Evolutionary conservation across 1,139 yeast genomes (phyloP), one percentile per base, ranked within the genome.

Genomic region (Candida sanyaensis): DNA sequence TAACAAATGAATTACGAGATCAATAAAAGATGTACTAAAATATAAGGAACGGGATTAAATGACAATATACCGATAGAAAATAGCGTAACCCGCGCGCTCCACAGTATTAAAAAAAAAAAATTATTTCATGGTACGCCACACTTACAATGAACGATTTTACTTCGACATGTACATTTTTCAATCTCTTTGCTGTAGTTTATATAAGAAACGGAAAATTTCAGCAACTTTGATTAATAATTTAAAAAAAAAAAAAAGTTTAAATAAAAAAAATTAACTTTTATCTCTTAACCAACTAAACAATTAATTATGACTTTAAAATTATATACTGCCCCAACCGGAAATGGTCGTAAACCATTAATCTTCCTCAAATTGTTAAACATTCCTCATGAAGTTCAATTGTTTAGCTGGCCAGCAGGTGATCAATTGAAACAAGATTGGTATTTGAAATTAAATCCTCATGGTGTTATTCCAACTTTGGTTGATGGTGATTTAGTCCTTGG

Each of bases 281-380:
- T 23, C 11, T 32, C 31, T 27, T 11, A 27, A 32, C 6, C 24
- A 10, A 46, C 21, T 3, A 17, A 17, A 17, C 21, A 17, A 17
- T 17, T 17, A 17, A 17, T 17, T 17, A 17, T 46, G 49, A 39
- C 49, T 24, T 42, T 48, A n/a, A 50, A 46, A 5, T 46, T 50
- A 34, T 59, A 58, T 48, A 50, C 61, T 32, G 54, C 50, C 32
- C 51, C 52, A 42, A 57, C 63, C 11, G 59, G 61, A 17, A 60
- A 59, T 45, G 62, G 62, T n/a, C 45, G 50, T 51, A 59, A 59
- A 43, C 54, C 60, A 28, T 33, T 55, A 23, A 47, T 55, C 27
- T 50, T 50, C 5, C 47, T 58, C 13, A 56, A 54, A 24, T 39
- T 56, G 26, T 52, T 60, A 33, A 43, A 46, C 11, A 46, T 56